Evolutionary conservation across 2,329 filamentous ascomycete genomes (phyloP).

Genomic region (Cryphonectria parasitica): DNA sequence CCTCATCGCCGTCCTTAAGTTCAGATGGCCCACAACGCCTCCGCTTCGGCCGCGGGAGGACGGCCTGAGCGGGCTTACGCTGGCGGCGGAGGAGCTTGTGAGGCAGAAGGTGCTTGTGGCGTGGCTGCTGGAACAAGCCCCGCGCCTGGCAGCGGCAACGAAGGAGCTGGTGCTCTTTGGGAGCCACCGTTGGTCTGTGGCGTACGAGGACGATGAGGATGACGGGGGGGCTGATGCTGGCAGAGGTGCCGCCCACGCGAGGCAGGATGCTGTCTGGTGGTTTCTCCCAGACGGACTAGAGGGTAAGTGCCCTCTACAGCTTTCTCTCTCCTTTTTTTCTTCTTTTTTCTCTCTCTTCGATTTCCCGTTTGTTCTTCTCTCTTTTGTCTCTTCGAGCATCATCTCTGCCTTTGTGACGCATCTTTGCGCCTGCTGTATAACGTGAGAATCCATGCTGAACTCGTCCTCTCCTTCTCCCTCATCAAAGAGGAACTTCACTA

Average conservation of each 20-base stretch:
- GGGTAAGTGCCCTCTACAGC: conserved; percentile 46
- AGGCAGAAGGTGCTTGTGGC: conserved; percentile 72
- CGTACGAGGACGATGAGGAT: conserved; percentile 38
- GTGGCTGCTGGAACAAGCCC: conserved; percentile 65
- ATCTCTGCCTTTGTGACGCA: not conserved
- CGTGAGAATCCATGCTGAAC: conserved; percentile 53
- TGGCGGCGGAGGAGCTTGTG: conserved; percentile 64
- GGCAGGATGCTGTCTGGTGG: conserved; percentile 65
- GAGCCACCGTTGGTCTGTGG: conserved; percentile 60
- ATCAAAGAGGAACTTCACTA: conserved; percentile 50
- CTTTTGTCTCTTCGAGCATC: not conserved
- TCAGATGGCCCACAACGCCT: conserved; percentile 56
- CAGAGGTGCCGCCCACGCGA: conserved; percentile 2
- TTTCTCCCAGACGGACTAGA: conserved; percentile 71
- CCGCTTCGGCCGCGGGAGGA: conserved; percentile 39
- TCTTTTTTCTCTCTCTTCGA: not conserved
- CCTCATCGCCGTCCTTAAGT: conserved; percentile 52
- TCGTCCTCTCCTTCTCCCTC: not conserved
- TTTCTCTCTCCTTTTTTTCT: not conserved
- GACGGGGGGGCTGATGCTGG: not conserved
- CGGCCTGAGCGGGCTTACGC: conserved; percentile 41
- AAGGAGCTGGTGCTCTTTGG: conserved; percentile 69
- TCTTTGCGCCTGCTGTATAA: conserved; percentile 25
- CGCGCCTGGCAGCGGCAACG: conserved; percentile 64
- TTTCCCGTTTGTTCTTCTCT: conserved; percentile 4